Conservation (phyloP, 805 yeast species). For the Nakazawaea holstii region DNA sequence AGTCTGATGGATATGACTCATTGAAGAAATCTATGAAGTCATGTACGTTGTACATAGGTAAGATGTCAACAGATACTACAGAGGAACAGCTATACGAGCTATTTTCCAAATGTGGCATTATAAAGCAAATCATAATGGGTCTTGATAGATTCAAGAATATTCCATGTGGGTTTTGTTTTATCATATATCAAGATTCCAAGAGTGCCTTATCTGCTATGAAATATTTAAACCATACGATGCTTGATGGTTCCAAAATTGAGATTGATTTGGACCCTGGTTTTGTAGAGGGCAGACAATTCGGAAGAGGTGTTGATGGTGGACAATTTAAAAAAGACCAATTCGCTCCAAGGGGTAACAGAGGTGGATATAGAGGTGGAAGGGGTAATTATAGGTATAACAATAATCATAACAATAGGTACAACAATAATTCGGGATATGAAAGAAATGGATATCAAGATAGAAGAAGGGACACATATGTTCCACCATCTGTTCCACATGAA, state of each 20-base stretch:
- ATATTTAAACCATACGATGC: slow-evolving; percentile 72
- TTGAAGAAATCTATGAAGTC: slow-evolving; percentile 61
- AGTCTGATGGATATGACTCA: slow-evolving; percentile 49
- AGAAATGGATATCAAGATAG: neutral
- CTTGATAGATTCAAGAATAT: slow-evolving; percentile 84
- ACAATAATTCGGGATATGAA: neutral
- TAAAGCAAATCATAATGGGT: slow-evolving; percentile 87
- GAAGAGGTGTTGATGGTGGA: slow-evolving; percentile 90
- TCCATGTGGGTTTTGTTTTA: slow-evolving; percentile 96
- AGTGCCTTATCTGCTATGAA: slow-evolving; percentile 82
- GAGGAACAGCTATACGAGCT: slow-evolving; percentile 93
- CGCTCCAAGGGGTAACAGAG: slow-evolving; percentile 12
- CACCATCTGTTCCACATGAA: neutral
- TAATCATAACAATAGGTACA: slow-evolving; percentile 1
- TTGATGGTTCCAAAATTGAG: slow-evolving; percentile 76
- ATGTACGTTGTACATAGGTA: slow-evolving; percentile 86
- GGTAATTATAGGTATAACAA: slow-evolving; percentile 1
- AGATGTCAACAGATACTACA: slow-evolving; percentile 82
- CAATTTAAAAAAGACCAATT: slow-evolving; percentile 34
- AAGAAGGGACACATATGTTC: slow-evolving; percentile 4
- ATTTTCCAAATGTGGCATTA: slow-evolving; percentile 75
- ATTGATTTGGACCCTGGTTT: slow-evolving; percentile 97
- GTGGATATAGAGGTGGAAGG: slow-evolving; percentile 24
- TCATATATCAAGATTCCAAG: slow-evolving; percentile 61
- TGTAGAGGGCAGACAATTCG: slow-evolving; percentile 91